Evolutionary conservation across 2,329 filamentous ascomycete species (phyloP).

Genomic region (Phaeosphaeria sp.): DNA sequence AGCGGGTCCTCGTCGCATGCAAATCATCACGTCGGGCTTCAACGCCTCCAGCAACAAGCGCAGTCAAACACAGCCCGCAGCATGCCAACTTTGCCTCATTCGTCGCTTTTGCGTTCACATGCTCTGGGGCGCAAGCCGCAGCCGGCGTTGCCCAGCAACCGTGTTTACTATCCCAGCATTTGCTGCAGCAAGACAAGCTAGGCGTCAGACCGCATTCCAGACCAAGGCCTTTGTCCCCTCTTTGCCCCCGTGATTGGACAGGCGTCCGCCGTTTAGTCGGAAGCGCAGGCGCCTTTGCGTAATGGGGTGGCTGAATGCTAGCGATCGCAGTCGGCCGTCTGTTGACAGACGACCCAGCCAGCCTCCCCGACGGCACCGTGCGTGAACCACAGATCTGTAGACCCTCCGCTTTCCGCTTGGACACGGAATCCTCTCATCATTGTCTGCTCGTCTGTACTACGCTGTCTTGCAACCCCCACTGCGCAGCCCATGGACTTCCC

Average conservation of each 20-base stretch:
- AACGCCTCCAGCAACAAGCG: background rate
- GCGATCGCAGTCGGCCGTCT: slow-evolving; percentile 31
- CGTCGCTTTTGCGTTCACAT: slow-evolving; percentile 1
- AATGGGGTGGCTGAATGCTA: slow-evolving; percentile 21
- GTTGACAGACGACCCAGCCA: slow-evolving; percentile 35
- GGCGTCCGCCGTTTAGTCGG: slow-evolving; percentile 15
- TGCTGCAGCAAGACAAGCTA: slow-evolving; percentile 9
- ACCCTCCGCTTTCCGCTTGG: slow-evolving; percentile 17
- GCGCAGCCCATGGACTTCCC: slow-evolving; percentile 24
- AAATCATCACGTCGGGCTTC: background rate
- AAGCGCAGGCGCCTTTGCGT: slow-evolving; percentile 25
- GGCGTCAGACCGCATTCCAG: slow-evolving; percentile 21
- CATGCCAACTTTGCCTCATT: background rate
- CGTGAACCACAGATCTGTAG: slow-evolving; percentile 43
- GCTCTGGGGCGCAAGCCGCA: slow-evolving; percentile 4
- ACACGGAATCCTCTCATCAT: slow-evolving; percentile 10
- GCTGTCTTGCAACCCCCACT: slow-evolving; percentile 11
- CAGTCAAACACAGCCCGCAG: background rate
- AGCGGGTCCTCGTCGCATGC: background rate
- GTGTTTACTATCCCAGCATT: slow-evolving; percentile 20
- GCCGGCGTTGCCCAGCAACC: slow-evolving; percentile 10
- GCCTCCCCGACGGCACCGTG: slow-evolving; percentile 30
- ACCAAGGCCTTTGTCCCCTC: slow-evolving; percentile 4
- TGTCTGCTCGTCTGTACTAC: slow-evolving; percentile 22
- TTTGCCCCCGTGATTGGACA: slow-evolving; percentile 18